Evolutionary conservation across 768 basidiomycete genomes (phyloP).

Genomic region (Suillus fuscotomentosus): DNA sequence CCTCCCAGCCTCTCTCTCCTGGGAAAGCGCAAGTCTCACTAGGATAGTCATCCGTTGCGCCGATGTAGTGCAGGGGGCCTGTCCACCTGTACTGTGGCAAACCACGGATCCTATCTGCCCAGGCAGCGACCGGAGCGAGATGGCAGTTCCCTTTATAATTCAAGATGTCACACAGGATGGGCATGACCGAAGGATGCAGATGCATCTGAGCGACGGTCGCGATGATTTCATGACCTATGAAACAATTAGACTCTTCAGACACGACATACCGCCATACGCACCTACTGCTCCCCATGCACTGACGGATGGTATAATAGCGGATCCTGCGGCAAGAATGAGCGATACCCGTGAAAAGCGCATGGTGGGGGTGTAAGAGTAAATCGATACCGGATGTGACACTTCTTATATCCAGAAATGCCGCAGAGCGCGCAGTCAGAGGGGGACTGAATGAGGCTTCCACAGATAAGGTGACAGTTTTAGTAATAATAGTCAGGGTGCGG

Average conservation of each 20-base stretch:
- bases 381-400: neutral
- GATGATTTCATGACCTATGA: slow-evolving; percentile 82
- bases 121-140: slow-evolving; percentile 79
- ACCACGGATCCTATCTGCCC: slow-evolving; percentile 77
- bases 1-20: slow-evolving; percentile 73
- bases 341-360: slow-evolving; percentile 20
- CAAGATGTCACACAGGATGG: slow-evolving; percentile 71
- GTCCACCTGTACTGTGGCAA: slow-evolving; percentile 64
- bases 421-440: neutral
- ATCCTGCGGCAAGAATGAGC: slow-evolving; percentile 14
- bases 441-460: neutral
- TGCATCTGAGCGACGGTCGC: slow-evolving; percentile 95
- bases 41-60: slow-evolving; percentile 75
- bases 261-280: slow-evolving; percentile 12
- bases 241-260: neutral
- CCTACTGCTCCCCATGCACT: slow-evolving; percentile 43
- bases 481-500: neutral
- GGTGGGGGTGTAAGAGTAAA: slow-evolving; percentile 4
- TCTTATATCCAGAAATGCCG: neutral
- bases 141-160: slow-evolving; percentile 58
- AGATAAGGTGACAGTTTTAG: neutral
- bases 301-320: slow-evolving; percentile 23
- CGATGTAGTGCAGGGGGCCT: slow-evolving; percentile 72
- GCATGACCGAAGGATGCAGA: slow-evolving; percentile 69
- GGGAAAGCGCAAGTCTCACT: slow-evolving; percentile 74